phyloP scores from a whole-genome alignment of 805 yeast genomes.

The Candida germanica region DNA sequence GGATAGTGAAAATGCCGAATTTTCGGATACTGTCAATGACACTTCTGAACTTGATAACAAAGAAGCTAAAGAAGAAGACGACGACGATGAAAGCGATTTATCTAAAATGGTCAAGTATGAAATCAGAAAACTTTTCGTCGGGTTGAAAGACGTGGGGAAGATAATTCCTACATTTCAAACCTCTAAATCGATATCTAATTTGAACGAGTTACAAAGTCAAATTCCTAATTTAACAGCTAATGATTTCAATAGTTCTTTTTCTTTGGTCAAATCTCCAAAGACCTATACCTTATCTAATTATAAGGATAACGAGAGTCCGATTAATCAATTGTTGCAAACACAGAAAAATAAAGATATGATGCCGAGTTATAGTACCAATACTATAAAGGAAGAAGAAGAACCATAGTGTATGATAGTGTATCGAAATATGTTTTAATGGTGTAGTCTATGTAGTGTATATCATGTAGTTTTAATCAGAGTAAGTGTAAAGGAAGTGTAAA shows the following conservation, averaged over 20 bases:
- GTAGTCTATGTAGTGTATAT: conserved; percentile 1
- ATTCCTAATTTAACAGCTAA: conserved; percentile 13
- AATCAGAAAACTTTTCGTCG: conserved; percentile 27
- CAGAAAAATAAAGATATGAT: conserved; percentile 17
- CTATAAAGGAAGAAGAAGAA: conserved; percentile 41
- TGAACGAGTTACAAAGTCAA: conserved; percentile 15
- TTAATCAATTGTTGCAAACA: conserved; percentile 29
- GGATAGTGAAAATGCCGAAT: conserved; percentile 5
- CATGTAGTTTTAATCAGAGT: too few species aligned
- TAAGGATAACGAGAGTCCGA: conserved; percentile 35
- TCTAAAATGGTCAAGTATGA: conserved; percentile 32
- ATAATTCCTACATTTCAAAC: conserved; percentile 34
- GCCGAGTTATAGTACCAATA: conserved; percentile 34
- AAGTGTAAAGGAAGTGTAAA: too few species aligned
- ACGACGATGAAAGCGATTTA: conserved; percentile 29
- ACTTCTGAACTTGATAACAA: conserved; percentile 5
- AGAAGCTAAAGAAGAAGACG: conserved; percentile 2
- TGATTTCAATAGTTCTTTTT: conserved; percentile 16
- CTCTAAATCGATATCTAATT: conserved; percentile 23
- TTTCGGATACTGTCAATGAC: conserved; percentile 4
- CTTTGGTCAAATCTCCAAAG: conserved; percentile 41
- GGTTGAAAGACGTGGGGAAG: conserved; percentile 29
- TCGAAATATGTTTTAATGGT: too few species aligned
- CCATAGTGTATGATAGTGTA: too few species aligned
- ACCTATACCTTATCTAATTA: conserved; percentile 35